These are phyloP conservation scores for Diaporthe amygdali DNA, from an alignment of 2,329 filamentous ascomycete genomes.

Conservation along the genomic window DNA sequence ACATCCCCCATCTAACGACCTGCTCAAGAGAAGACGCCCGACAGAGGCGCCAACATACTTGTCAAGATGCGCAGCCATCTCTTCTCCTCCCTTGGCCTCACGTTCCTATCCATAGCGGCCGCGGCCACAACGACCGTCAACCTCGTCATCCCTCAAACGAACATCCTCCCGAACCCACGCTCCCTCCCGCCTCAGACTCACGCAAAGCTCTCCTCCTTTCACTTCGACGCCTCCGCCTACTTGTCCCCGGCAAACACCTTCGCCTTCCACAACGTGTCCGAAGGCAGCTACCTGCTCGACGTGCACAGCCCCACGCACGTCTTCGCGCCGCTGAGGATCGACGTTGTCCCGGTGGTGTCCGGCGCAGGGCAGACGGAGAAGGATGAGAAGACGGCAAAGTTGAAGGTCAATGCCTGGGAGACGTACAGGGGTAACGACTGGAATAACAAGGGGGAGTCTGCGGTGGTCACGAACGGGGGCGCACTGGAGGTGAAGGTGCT, in stretches of 20 bases:
- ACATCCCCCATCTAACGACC: not conserved
- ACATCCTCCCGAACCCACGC: constrained; percentile 51
- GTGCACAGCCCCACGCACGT: constrained; percentile 75
- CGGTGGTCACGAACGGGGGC: constrained; percentile 42
- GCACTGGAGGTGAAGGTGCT: constrained; percentile 67
- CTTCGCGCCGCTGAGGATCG: constrained; percentile 82
- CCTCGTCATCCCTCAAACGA: constrained; percentile 47
- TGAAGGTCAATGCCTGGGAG: constrained; percentile 73
- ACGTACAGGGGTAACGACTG: constrained; percentile 90
- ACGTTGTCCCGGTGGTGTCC: constrained; percentile 57
- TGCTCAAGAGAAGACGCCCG: not conserved
- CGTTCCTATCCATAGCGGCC: constrained; percentile 39
- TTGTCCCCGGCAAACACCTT: constrained; percentile 74
- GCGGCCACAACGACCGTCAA: constrained; percentile 46
- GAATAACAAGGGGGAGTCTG: constrained; percentile 78
- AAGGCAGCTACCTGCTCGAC: constrained; percentile 81
- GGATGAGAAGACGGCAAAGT: constrained; percentile 34
- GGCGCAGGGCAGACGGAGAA: constrained; percentile 37
- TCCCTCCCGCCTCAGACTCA: constrained; percentile 70
- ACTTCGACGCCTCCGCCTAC: constrained; percentile 55
- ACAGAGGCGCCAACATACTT: not conserved
- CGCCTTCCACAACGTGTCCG: constrained; percentile 73
- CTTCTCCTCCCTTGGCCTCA: constrained; percentile 42
- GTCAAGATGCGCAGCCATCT: constrained; percentile 28
- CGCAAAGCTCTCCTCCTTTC: constrained; percentile 59